Base-by-base conservation (phyloP, 352 stramenopile species). In the Phytophthora capsici region DNA sequence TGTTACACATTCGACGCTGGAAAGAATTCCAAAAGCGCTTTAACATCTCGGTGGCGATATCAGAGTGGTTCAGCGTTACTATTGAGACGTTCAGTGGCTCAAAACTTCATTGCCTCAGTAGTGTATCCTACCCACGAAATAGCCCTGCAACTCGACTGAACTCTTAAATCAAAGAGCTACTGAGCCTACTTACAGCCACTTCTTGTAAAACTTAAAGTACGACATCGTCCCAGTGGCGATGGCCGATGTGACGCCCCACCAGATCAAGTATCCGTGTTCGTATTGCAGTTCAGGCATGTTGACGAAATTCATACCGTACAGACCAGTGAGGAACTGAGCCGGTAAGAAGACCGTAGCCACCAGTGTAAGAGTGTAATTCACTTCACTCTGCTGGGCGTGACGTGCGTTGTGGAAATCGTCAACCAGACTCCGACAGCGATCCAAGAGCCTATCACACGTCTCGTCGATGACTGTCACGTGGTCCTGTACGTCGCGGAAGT, bases 251-350 rank as follows among this genome's bases (percentile, higher is more conserved):
- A 80, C 73, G 6, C 65, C 67, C 89, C 89, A 96, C 82, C 88
- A 96, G 20, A 91, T 67, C 49, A 82, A 77, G 63, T 96, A 96
- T 36, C 86, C 89, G 43, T 92, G 68, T 49, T 88, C 57, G 59
- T 79, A 78, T n/a, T 82, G 48, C 25, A 96, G 73, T 62, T 95
- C 89, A 3, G 88, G 88, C 88, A 96, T 96, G 53, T 89, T 77
- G 25, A 80, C 75, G 57, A 95, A 96, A 74, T 96, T 96, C 89
- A 96, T 96, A 41, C 89, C 89, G 54, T 95, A 95, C 8, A 96
- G 58, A 16, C 84, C 84, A n/a, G 89, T 94, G 26, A 96, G 78
- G 64, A 96, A 96, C 65, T 95, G 87, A 19, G 84, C 89, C 2
- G 89, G 89, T 25, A 96, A 53, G 26, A 94, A 94, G 26, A 94